Evolutionary conservation across 2,329 filamentous ascomycete species (phyloP), one percentile per base, ranked within the genome.

Genomic region (Mycosphaerelloides madeirae): DNA sequence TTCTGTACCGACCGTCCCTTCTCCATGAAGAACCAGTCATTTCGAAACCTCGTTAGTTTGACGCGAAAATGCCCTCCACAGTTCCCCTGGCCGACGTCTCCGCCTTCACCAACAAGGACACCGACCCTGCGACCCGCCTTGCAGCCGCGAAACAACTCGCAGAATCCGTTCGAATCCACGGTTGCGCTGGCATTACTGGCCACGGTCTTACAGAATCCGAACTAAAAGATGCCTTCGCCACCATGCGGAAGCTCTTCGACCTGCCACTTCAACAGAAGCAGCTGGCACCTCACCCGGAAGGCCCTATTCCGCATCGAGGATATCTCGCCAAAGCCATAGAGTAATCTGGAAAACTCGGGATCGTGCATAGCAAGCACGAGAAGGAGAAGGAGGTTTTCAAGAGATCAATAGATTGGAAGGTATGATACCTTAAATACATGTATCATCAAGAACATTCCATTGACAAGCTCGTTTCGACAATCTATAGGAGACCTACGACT

Each of bases 191-290:
- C 5, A 35, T 35, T 13, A 35, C 32, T 35, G 35, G 35, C 22
- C 35, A 38, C 28, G 35, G 35, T n/a, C 19, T 38, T 9, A 18
- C 35, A 3, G 35, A 25, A 3, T 9, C 18, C 18, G 19, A 29
- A 8, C n/a, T 38, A 4, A 5, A 15, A 7, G 35, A 38, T 6
- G 35, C 35, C 8, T 38, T 38, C 18, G 16, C 35, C 19, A 38
- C 22, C 19, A 22, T 38, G 35, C 19, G 22, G 41, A 76, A 80
- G 49, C 64, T 72, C 5, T 74, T 77, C 67, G 76, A 79, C 44
- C 46, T 79, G n/a, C 77, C 76, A 2, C 73, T 72, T 2, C 38
- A 42, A 13, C 29, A 43, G 18, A 52, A 49, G 37, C 45, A 43
- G 45, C 34, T 42, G 19, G 45, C 48, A 6, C 45, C 45, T 14